phyloP scores from a whole-genome alignment of 2,329 filamentous ascomycete genomes.

The Podosphaera fusca region DNA sequence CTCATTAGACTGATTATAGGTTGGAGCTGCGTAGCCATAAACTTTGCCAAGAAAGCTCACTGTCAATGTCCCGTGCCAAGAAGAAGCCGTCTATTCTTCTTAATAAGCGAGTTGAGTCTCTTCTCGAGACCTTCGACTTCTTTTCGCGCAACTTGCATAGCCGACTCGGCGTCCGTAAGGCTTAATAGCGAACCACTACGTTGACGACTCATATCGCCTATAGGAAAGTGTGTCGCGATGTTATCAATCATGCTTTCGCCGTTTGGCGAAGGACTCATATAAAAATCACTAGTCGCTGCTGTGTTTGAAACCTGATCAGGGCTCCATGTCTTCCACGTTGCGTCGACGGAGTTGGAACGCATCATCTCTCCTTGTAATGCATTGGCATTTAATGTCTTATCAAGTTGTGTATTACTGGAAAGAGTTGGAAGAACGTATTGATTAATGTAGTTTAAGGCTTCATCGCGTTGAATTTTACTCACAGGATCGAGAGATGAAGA shows the following conservation, averaged over 20 bases:
- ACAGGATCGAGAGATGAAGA: slow-evolving; percentile 29
- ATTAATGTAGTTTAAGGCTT: slow-evolving; percentile 45
- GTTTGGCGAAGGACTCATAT: slow-evolving; percentile 6
- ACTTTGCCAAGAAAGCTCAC: neutral
- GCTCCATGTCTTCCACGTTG: slow-evolving; percentile 13
- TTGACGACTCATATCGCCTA: slow-evolving; percentile 10
- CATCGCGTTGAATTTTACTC: slow-evolving; percentile 41
- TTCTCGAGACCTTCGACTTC: slow-evolving; percentile 41
- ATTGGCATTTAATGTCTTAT: slow-evolving; percentile 16
- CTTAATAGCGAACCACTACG: slow-evolving; percentile 26
- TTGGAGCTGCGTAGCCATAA: neutral
- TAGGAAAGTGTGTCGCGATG: slow-evolving; percentile 15
- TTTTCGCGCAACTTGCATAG: slow-evolving; percentile 25
- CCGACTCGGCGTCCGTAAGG: slow-evolving; percentile 38
- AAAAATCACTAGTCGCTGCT: slow-evolving; percentile 5
- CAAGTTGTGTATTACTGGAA: slow-evolving; percentile 16
- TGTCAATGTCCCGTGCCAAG: slow-evolving; percentile 18
- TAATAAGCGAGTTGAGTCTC: slow-evolving; percentile 33
- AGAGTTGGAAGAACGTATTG: slow-evolving; percentile 36
- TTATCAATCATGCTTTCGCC: slow-evolving; percentile 15
- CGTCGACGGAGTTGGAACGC: slow-evolving; percentile 8
- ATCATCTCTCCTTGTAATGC: slow-evolving; percentile 13
- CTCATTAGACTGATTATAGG: neutral
- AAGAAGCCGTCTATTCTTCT: slow-evolving; percentile 33
- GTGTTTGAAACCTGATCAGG: slow-evolving; percentile 5